These are phyloP conservation scores for Trypethelium eluteriae DNA, from an alignment of 495 filamentous ascomycete genomes.

Conservation along the genomic window DNA sequence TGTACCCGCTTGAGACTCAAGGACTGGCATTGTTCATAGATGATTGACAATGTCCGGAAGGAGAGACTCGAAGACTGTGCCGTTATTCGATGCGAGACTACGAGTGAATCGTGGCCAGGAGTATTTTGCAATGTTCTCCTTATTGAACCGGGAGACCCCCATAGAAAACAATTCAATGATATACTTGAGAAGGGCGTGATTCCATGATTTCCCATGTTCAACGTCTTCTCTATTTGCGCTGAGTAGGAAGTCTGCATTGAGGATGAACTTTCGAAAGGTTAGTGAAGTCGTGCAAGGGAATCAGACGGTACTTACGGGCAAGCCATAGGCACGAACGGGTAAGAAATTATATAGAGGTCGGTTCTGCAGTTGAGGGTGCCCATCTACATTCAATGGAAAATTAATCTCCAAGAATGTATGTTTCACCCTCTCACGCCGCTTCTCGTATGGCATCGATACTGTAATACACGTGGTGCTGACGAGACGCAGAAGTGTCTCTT, in stretches of 20 bases:
- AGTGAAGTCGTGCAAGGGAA: neutral
- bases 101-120: slow-evolving; percentile 11
- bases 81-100: neutral
- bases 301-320: slow-evolving; percentile 14
- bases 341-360: slow-evolving; percentile 17
- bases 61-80: slow-evolving; percentile 2
- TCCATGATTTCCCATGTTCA: slow-evolving; percentile 11
- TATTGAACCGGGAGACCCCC: slow-evolving; percentile 12
- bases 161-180: slow-evolving; percentile 12
- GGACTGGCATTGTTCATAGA: neutral
- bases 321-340: slow-evolving; percentile 17
- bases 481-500: neutral
- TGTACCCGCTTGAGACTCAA: neutral
- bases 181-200: neutral
- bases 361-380: neutral
- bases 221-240: slow-evolving; percentile 16
- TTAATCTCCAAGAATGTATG: slow-evolving; percentile 12
- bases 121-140: slow-evolving; percentile 12
- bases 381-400: slow-evolving; percentile 15
- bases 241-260: slow-evolving; percentile 20
- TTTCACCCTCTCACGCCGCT: neutral
- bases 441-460: slow-evolving; percentile 14
- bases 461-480: neutral
- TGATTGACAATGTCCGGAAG: neutral
- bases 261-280: slow-evolving; percentile 14